Percentiles rank a stretch among this genome's conserved stretches.
These are phyloP conservation scores for Euphorbia lathyris DNA, from an alignment of 345 rosid genomes.

Conservation along the genomic window DNA sequence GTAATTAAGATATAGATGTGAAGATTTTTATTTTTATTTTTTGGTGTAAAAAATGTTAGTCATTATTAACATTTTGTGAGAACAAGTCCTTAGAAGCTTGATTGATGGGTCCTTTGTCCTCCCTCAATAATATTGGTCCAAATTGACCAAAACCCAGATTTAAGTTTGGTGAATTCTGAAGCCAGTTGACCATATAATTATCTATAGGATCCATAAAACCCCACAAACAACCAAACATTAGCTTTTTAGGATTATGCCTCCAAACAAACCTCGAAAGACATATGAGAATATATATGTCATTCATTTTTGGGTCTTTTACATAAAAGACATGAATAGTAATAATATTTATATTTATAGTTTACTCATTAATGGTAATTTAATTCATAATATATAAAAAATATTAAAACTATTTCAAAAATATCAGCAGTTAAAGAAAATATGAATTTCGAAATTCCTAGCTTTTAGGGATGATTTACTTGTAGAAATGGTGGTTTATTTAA, in stretches of 20 bases:
- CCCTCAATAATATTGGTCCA: background rate
- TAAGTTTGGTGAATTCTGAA: constrained; percentile 3
- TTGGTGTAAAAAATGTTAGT: background rate
- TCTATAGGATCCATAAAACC: constrained; percentile 21
- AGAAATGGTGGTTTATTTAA: too few species aligned
- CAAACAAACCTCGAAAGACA: constrained; percentile 28
- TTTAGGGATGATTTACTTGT: too few species aligned
- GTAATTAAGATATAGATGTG: too few species aligned
- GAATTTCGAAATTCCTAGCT: too few species aligned
- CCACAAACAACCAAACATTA: constrained; percentile 37
- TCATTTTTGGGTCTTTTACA: too few species aligned
- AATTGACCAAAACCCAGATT: constrained; percentile 15
- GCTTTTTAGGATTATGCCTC: constrained; percentile 30
- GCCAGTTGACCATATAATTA: constrained; percentile 26
- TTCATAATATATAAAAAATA: too few species aligned
- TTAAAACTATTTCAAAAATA: too few species aligned
- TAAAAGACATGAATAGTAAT: too few species aligned
- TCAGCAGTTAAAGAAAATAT: too few species aligned
- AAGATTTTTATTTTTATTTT: too few species aligned
- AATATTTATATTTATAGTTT: too few species aligned
- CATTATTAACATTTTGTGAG: constrained; percentile 18
- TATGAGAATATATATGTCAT: background rate
- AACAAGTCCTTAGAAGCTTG: constrained; percentile 22
- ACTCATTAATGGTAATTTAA: too few species aligned
- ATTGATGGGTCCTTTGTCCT: constrained; percentile 20